Percentiles rank a stretch among this genome's conserved stretches.
phyloP scores from a whole-genome alignment of 495 filamentous ascomycete species.

The Xylaria longipes region DNA sequence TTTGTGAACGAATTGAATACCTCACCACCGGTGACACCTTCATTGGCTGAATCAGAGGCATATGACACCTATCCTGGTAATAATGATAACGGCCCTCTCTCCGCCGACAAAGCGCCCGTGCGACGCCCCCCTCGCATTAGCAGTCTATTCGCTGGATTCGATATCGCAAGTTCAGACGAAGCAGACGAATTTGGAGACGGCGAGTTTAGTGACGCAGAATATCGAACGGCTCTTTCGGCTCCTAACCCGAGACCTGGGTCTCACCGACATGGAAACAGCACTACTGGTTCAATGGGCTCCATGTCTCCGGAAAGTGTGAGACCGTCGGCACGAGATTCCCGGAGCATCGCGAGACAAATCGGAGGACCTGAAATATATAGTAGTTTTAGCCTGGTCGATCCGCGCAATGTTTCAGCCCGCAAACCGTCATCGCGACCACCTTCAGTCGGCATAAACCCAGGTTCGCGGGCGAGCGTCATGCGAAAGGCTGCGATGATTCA shows the following conservation, averaged over 20 bases:
- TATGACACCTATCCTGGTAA: slow-evolving; percentile 78
- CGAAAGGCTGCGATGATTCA: slow-evolving; percentile 74
- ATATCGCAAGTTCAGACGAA: slow-evolving; percentile 63
- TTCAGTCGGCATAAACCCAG: slow-evolving; percentile 39
- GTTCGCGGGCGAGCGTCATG: slow-evolving; percentile 53
- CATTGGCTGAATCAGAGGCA: slow-evolving; percentile 46
- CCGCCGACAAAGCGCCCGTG: slow-evolving; percentile 63
- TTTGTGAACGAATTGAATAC: slow-evolving; percentile 52
- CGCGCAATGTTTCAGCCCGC: slow-evolving; percentile 38
- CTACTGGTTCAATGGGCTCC: slow-evolving; percentile 30
- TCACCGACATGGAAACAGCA: slow-evolving; percentile 45
- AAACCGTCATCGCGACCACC: slow-evolving; percentile 40
- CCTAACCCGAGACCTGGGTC: slow-evolving; percentile 54
- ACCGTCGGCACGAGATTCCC: slow-evolving; percentile 30
- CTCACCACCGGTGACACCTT: slow-evolving; percentile 48
- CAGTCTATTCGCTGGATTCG: slow-evolving; percentile 86
- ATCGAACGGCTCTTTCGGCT: slow-evolving; percentile 67
- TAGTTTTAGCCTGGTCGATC: slow-evolving; percentile 40
- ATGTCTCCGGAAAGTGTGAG: slow-evolving; percentile 45
- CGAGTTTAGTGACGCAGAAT: slow-evolving; percentile 70
- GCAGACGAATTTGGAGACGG: slow-evolving; percentile 63
- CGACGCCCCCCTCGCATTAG: slow-evolving; percentile 76
- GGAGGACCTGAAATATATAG: slow-evolving; percentile 38
- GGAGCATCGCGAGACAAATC: slow-evolving; percentile 35
- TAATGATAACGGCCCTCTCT: slow-evolving; percentile 80